Percentiles rank a stretch among this genome's conserved stretches.
phyloP scores from a whole-genome alignment of 2,329 filamentous ascomycete genomes.

The Lasiodiplodia gonubiensis region DNA sequence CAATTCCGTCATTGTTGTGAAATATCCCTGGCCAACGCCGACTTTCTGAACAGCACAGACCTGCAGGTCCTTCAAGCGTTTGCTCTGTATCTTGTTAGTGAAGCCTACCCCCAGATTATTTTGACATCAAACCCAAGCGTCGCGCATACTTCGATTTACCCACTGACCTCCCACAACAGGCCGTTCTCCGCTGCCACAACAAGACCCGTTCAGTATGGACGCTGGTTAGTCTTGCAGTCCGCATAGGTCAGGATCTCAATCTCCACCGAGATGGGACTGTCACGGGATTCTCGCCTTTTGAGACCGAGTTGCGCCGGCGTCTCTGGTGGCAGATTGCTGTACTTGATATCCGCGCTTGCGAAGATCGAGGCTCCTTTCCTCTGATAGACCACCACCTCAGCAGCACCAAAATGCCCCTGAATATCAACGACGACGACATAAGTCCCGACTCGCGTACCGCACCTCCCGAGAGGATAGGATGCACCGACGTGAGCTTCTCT shows the following conservation, averaged over 20 bases:
- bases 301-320: constrained; percentile 62
- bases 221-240: constrained; percentile 65
- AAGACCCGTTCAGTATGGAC: constrained; percentile 66
- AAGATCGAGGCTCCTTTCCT: constrained; percentile 28
- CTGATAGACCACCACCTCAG: constrained; percentile 20
- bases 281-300: constrained; percentile 61
- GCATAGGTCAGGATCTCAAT: constrained; percentile 65
- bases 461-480: constrained; percentile 36
- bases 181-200: constrained; percentile 49
- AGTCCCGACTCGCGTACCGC: constrained; percentile 40
- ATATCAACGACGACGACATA: constrained; percentile 56
- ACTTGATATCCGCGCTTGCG: constrained; percentile 50
- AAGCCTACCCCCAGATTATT: background rate
- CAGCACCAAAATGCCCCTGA: constrained; percentile 51
- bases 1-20: constrained; percentile 26
- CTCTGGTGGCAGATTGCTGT: constrained; percentile 68
- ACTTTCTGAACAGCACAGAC: constrained; percentile 70
- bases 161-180: constrained; percentile 39
- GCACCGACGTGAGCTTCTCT: constrained; percentile 48
- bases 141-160: background rate
- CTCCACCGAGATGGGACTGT: constrained; percentile 63
- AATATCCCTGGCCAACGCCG: constrained; percentile 66
- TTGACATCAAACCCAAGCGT: background rate
- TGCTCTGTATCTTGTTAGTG: constrained; percentile 67
- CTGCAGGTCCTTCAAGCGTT: constrained; percentile 70